These are phyloP conservation scores for Salinomyces thailandicus DNA, from an alignment of 2,329 filamentous ascomycete species.

Conservation along the genomic window DNA sequence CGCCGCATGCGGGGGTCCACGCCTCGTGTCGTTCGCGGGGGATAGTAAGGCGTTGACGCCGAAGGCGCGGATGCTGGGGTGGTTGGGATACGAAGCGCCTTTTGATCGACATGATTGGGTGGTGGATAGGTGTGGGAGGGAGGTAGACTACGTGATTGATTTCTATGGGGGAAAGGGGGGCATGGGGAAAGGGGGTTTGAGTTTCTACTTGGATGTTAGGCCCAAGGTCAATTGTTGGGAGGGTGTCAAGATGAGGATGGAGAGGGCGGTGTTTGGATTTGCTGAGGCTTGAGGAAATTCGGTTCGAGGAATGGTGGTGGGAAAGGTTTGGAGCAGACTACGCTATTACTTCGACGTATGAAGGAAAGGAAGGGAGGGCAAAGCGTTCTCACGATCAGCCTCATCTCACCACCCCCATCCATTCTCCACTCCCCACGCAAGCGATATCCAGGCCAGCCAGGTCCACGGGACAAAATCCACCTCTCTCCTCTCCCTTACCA, in stretches of 20 bases:
- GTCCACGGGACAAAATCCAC: too few relatives aligned
- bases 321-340: too few relatives aligned
- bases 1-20: conserved; percentile 65
- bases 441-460: too few relatives aligned
- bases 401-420: too few relatives aligned
- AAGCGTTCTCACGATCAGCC: too few relatives aligned
- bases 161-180: conserved; percentile 70
- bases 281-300: too few relatives aligned
- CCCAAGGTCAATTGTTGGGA: conserved; percentile 56
- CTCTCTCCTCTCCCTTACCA: too few relatives aligned
- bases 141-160: conserved; percentile 92
- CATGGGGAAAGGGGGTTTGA: conserved; percentile 39
- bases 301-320: too few relatives aligned
- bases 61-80: conserved; percentile 67
- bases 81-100: conserved; percentile 79
- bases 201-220: conserved; percentile 55
- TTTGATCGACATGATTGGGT: conserved; percentile 98
- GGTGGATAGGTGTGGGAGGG: conserved; percentile 76
- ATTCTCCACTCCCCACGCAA: too few relatives aligned
- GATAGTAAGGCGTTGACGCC: conserved; percentile 57
- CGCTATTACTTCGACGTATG: too few relatives aligned
- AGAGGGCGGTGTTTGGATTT: too few relatives aligned
- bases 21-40: conserved; percentile 74
- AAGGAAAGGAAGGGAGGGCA: too few relatives aligned
- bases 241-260: conserved; percentile 47